Conservation (phyloP, 176 grass and related monocot species). For the Canna indica region DNA sequence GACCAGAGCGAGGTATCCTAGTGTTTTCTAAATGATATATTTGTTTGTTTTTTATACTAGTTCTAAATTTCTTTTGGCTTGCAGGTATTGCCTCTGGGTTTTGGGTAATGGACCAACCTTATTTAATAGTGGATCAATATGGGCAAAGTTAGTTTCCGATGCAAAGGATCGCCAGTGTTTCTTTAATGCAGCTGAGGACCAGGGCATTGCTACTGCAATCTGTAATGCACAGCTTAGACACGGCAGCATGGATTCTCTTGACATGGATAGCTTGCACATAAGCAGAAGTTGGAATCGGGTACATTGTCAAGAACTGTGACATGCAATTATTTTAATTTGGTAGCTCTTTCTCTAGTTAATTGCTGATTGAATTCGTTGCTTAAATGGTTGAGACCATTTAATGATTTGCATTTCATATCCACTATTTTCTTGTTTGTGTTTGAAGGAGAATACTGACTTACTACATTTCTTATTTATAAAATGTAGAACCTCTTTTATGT, state of each 20-base stretch:
- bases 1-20: constrained; percentile 44
- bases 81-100: constrained; percentile 33
- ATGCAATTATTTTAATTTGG: too few relatives aligned
- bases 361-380: too few relatives aligned
- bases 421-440: too few relatives aligned
- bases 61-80: background rate
- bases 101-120: constrained; percentile 30
- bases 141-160: constrained; percentile 16
- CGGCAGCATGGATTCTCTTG: background rate
- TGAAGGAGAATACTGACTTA: too few relatives aligned
- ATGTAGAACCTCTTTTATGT: too few relatives aligned
- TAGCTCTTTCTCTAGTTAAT: too few relatives aligned
- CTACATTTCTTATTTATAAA: too few relatives aligned
- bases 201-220: constrained; percentile 6
- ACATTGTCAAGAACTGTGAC: too few relatives aligned
- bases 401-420: too few relatives aligned
- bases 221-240: background rate
- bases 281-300: background rate
- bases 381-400: too few relatives aligned
- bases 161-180: constrained; percentile 21
- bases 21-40: background rate
- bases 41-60: background rate
- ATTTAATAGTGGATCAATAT: constrained; percentile 19
- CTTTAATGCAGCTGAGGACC: constrained; percentile 20
- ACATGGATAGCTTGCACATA: background rate